Evolutionary conservation across 148 eudicot genomes (phyloP), one percentile per base, ranked within the genome.

Genomic region (Drosera capensis): DNA sequence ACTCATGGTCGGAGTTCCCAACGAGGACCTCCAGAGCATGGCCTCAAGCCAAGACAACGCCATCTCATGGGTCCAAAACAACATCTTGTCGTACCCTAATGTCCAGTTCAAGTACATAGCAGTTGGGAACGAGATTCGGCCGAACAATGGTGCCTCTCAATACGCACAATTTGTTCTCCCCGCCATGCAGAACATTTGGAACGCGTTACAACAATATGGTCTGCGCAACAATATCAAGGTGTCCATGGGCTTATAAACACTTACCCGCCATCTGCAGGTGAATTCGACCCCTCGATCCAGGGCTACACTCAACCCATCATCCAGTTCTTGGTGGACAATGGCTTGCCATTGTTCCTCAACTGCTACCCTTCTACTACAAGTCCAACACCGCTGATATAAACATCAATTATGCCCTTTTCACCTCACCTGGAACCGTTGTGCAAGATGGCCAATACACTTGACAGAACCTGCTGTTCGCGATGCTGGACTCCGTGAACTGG

Each of bases 91-190:
- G 46, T 71, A 42, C 15, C 63, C 77, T 19, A 31, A 44, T 40
- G 58, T 74, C 40, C 62, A 62, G 20, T 59, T 74, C 40, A 40
- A 54, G 0, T 75, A 71, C 68, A 75, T 75, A n/a, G 53, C 77
- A 7, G 80, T 75, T 3, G 80, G 80, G 24, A 75, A 75, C 14
- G 73, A 63, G 38, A 49, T 75, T 21, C 39, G 45, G 31, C 71
- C 80, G 0, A 15, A 19, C 1, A 49, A 67, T 3, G 20, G 56
- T 6, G 55, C 47, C 35, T 75, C 65, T n/a, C 48, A 34, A 6
- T 64, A 53, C 15, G 53, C 65, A n/a, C 48, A 34, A 6, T 64
- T 54, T 15, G 53, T 75, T 34, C 59, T 67, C 43, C 73, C 71
- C 0, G 80, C 77, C 20, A 67, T 75, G 73, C 57, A 40, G 30